Base-by-base conservation (phyloP, 2,329 filamentous ascomycete genomes). In the Venturiaceae sp. region DNA sequence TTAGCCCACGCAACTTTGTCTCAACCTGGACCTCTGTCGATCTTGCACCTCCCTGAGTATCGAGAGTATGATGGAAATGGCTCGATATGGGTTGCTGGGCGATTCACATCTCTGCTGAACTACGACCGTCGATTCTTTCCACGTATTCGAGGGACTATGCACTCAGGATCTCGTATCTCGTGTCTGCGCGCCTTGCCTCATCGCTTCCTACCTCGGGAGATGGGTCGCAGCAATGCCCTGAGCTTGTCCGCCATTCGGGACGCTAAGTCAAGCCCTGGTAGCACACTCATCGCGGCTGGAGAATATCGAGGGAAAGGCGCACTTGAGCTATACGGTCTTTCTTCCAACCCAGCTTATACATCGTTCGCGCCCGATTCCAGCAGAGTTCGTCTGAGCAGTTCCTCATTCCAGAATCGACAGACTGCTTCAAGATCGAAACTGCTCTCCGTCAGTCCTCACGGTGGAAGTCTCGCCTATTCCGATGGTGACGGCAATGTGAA, bases 301-400 rank as follows among this genome's bases (percentile, higher is more conserved):
- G 89, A 92, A 68, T 96, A 96, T 74, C 95, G 94, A 65, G 90
- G 87, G 33, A 92, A 94, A 70, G 92, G 92, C 0, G 92, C 88
- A 0, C 76, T 97, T 1, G 92, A 97, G 67, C 75, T 96, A n/a
- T 96, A 95, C 69, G 84, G 84, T 14, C 73, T 90, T 1, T 76
- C 73, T 26, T 72, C 72, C 68, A 58, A 26, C 54, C 55, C 23
- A 5, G 13, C 57, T 65, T 64, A 13, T 62, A 61, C 57, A 60
- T 61, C 63, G 61, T 67, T 57, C 23, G 11, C 23, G 13, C 11
- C 23, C 13, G 61, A 63, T 74, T 64, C 69, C 62, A 57, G 65
- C 62, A 62, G 65, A 62, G 59, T 65, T 56, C 61, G 68, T 66
- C 62, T 68, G 37, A 67, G 68, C 33, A 66, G 64, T 63, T 62